Evolutionary conservation across 495 filamentous ascomycete genomes (phyloP), one percentile per base, ranked within the genome.

Genomic region (Lophiostoma macrostomum): DNA sequence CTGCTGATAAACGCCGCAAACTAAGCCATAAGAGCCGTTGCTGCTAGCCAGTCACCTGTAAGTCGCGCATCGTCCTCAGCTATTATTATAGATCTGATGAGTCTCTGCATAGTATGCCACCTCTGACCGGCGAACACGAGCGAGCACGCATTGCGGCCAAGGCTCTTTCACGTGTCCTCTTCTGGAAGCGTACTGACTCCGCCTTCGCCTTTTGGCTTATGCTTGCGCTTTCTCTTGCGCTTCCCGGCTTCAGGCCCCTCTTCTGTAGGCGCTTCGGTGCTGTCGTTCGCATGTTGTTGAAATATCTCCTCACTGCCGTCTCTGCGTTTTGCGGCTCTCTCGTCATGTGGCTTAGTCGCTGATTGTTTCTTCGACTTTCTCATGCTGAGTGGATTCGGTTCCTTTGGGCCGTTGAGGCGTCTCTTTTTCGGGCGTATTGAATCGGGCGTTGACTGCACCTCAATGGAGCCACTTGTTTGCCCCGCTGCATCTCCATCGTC

Each of bases 351-450:
- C 7, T 25, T 23, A n/a, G 19, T 13, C 42, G 24, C 50, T 13
- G 34, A 1, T 16, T 18, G 43, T 35, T 64, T 84, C 74, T 86
- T 89, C 46, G 82, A 68, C 73, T 96, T 98, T 76, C 88, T 94
- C 58, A 95, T 72, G 53, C 89, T 83, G 56, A 97, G 73, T 8
- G 93, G 93, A 74, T 98, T 98, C 7, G 91, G 90, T 6, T 76
- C 84, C 69, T 91, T 96, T 0, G 73, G 76, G 16, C 91, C 90
- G 53, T 80, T 75, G 43, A 68, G 71, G 59, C 75, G 85, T 54
- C 76, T 86, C 64, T 81, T 84, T 69, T 80, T 83, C 60, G 76
- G 73, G 10, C 66, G 51, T 13, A 56, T 32, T 5, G 47, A 19
- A 13, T 54, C 41, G 52, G 16, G 24, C 16, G 39, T 18, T 49